A percentile compares a stretch with the other conserved stretches of the same genome.
Conservation (phyloP, 208 protist species). For the Histomonas meleagridis region DNA sequence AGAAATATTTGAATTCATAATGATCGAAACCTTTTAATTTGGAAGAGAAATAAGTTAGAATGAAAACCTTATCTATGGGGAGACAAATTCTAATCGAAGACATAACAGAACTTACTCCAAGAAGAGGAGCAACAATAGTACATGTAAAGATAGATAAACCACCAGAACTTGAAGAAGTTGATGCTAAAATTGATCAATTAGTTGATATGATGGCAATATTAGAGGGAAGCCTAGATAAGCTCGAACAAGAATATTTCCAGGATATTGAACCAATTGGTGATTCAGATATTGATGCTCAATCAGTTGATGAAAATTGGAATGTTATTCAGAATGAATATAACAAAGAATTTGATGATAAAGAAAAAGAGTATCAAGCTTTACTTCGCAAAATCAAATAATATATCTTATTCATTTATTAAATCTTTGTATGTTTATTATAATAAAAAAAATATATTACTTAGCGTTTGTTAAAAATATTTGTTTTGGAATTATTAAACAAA, state of each 20-base stretch:
- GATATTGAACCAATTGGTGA: background rate
- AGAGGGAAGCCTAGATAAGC: background rate
- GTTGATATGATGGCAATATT: background rate
- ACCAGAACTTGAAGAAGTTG: conserved; percentile 16
- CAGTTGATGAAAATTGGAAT: conserved; percentile 24
- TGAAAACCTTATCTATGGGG: background rate
- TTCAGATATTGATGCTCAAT: background rate
- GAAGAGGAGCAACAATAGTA: background rate
- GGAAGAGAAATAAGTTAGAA: background rate
- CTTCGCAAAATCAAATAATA: too few relatives aligned
- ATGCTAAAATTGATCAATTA: conserved; percentile 11
- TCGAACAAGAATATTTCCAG: conserved; percentile 33
- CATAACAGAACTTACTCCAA: background rate
- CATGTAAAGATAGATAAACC: background rate
- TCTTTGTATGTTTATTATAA: too few relatives aligned
- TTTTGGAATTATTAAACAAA: too few relatives aligned
- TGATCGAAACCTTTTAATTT: too few relatives aligned
- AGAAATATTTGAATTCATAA: too few relatives aligned
- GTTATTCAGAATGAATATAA: background rate
- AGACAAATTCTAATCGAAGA: conserved; percentile 20
- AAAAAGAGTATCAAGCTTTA: conserved; percentile 12
- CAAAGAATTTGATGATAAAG: conserved; percentile 18
- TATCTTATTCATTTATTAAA: too few relatives aligned
- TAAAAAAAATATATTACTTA: too few relatives aligned
- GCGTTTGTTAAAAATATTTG: too few relatives aligned